Conservation (phyloP, 257 asterid genomes). For the Gentiana macrophylla region DNA sequence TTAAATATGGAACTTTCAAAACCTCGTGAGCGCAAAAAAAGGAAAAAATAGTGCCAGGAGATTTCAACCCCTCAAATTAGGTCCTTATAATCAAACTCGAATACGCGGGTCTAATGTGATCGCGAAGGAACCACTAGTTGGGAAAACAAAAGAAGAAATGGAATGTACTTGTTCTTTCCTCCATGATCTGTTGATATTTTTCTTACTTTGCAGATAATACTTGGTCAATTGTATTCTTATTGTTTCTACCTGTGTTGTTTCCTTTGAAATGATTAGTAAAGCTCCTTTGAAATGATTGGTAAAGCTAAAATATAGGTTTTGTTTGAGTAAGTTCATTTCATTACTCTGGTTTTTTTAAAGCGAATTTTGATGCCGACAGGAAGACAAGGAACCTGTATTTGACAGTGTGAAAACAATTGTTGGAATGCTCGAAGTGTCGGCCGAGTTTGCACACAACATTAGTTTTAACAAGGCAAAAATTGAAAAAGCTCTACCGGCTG, state of each 20-base stretch:
- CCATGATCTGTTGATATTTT: neutral
- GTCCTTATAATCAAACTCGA: too few species aligned
- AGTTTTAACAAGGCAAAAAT: conserved; percentile 62
- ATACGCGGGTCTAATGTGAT: too few species aligned
- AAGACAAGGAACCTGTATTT: conserved; percentile 94
- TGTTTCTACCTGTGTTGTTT: too few species aligned
- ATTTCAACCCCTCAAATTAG: too few species aligned
- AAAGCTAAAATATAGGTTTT: neutral
- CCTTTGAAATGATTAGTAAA: too few species aligned
- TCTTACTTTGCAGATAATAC: neutral
- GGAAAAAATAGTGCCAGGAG: too few species aligned
- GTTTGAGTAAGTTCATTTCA: neutral
- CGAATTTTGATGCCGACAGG: conserved; percentile 33
- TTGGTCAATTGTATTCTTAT: neutral
- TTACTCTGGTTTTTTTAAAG: neutral
- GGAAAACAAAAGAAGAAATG: too few species aligned
- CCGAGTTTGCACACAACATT: conserved; percentile 87
- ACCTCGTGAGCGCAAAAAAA: too few species aligned
- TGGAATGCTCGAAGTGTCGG: conserved; percentile 97
- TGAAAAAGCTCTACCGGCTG: conserved; percentile 75
- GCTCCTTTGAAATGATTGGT: too few species aligned
- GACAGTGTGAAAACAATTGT: conserved; percentile 81
- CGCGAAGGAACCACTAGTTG: too few species aligned
- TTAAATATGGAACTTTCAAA: neutral
- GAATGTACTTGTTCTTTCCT: neutral